These are phyloP conservation scores for Dryadomyces sulphureus DNA, from an alignment of 2,329 filamentous ascomycete species.

Conservation along the genomic window DNA sequence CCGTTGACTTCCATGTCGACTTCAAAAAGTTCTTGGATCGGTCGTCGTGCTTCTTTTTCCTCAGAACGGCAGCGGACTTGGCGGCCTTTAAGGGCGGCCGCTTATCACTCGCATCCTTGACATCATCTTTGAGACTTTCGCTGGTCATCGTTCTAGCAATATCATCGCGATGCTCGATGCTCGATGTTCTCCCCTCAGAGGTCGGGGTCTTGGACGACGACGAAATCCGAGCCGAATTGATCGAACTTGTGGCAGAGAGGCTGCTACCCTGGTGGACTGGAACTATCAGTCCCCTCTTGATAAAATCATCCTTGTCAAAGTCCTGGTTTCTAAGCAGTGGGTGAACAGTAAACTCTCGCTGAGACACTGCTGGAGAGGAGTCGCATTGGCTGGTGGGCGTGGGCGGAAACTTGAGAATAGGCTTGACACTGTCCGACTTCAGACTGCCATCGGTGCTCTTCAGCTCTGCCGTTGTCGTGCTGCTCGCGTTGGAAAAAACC, in stretches of 20 bases:
- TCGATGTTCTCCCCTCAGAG: background rate
- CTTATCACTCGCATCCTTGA: background rate
- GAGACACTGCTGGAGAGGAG: slow-evolving; percentile 1
- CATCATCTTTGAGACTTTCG: background rate
- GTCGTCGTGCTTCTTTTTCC: background rate
- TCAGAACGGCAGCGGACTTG: background rate
- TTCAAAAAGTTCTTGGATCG: slow-evolving; percentile 3
- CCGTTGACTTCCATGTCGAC: slow-evolving; percentile 9
- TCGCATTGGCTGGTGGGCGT: slow-evolving; percentile 3
- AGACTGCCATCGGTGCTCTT: background rate
- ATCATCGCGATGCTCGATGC: background rate
- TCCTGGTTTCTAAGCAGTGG: slow-evolving; percentile 1
- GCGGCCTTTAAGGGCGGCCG: slow-evolving; percentile 1
- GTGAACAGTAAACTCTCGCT: slow-evolving; percentile 3
- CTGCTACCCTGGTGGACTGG: background rate
- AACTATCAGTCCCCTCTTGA: slow-evolving; percentile 3
- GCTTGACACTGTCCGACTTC: background rate
- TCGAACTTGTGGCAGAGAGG: background rate
- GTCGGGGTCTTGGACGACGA: background rate
- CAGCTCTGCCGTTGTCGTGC: background rate
- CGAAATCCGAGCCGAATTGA: background rate
- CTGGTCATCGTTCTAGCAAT: background rate
- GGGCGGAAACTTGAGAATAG: slow-evolving; percentile 7
- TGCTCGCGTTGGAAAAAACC: background rate
- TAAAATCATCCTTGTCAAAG: slow-evolving; percentile 1